Base-by-base conservation (phyloP, 176 grass and related monocot species). In the Carex littledalei region DNA sequence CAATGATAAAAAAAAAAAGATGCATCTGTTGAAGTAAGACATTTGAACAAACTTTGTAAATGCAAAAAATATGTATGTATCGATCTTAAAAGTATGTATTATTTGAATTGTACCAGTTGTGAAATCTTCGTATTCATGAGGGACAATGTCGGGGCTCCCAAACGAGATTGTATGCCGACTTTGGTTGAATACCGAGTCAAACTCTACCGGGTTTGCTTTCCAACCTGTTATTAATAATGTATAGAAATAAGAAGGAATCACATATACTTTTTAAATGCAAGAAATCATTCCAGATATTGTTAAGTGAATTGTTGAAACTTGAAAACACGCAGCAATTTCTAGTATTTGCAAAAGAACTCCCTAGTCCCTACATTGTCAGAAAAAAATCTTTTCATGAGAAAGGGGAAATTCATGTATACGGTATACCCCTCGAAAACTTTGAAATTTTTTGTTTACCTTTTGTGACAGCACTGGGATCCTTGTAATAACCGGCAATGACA, bases 1-100 rank as follows among this genome's bases (percentile, higher is more conserved):
- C 94, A 97, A 78, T 94, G 94, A 86, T 97, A 92, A 86, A 97
- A 84, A 88, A 97, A 84, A 88, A 97, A 97, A 52, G 94, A 97
- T 74, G 94, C 94, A 93, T 97, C 94, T 97, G 92, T 90, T 70
- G 54, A 72, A 72, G 35, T 63, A 78, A 56, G 67, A 39, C 37
- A 39, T 39, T 39, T 39, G 37, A 39, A 39, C 37, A 39, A 39
- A 39, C 37, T 39, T 39, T 39, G 37, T 39, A 39, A 39, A 39
- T 39, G 4, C 37, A 39, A 39, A 39, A 39, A 39, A 34, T 39
- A 39, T 39, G 37, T 39, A 39, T 39, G 37, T 39, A 39, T 37
- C 3, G 4, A 39, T 50, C 47, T 67, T 39, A 39, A 37, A 37
- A 39, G 32, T 68, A 68, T 37, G 31, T 7, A 17, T 32, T 67